Base-by-base conservation (phyloP, 108 stramenopile genomes). In the Conticribra weissflogii region DNA sequence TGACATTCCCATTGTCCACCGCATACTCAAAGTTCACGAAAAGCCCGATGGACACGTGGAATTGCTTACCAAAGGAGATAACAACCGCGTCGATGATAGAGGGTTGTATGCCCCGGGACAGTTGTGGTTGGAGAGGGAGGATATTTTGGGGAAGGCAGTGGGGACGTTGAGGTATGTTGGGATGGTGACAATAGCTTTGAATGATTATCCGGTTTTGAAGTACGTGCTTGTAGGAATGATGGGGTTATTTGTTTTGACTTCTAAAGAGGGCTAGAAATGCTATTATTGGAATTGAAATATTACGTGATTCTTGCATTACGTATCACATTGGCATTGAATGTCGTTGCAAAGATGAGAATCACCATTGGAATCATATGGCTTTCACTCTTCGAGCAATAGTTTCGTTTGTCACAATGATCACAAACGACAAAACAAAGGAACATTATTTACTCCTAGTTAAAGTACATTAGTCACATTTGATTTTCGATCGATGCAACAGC, bases 1-100 rank as follows among this genome's bases (percentile, higher is more conserved):
- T 48, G 99, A 99, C 66, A 98, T 99, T 74, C 99, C 99, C 46
- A 99, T 99, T 71, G 99, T 99, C 16, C 99, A 99, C 75, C 90
- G 99, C 23, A 94, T 99, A 54, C 78, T 99, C 51, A 98, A 98
- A 69, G 97, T 99, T 17, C 99, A 98, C 70, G 86, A 81, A 56
- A 86, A 92, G 61, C 82, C 78, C n/a, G 81, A 87, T 62, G 89
- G 88, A 63, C 81, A 81, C 18, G 93, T 97, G 21, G 96, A 98
- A 66, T 72, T 98, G 50, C 80, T 99, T 29, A 99, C 99, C 34
- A 99, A 99, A 81, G 99, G 99, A 9, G 99, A 99, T 81, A 99
- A 98, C 76, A 99, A 99, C 69, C 85, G 96, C 22, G 96, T 99
- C 15, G 97, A 99, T 79, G 99, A 99, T 88, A 88, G 98, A 24